A percentile compares a stretch with the other conserved stretches of the same genome.
Conservation (phyloP, 345 rosid species). For the Trapa incisa region DNA sequence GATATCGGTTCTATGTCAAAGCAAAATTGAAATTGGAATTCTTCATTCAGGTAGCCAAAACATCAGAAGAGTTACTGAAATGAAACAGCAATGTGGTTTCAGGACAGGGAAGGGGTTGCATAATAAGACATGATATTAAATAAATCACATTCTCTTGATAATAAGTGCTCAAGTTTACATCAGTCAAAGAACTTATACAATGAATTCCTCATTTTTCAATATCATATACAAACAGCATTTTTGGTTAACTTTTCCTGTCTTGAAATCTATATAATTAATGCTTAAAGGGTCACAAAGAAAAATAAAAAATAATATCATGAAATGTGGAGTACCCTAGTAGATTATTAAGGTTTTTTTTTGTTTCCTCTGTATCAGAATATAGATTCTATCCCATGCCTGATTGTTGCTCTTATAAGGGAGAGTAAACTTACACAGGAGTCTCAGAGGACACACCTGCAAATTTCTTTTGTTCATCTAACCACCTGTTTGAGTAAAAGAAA, state of each 20-base stretch:
- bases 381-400: neutral
- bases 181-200: neutral
- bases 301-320: neutral
- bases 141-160: neutral
- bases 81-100: neutral
- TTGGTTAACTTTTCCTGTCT: neutral
- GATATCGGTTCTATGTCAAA: neutral
- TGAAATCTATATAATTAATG: neutral
- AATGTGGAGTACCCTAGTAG: neutral
- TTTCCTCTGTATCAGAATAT: neutral
- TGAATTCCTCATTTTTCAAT: neutral
- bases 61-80: neutral
- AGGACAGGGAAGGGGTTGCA: neutral
- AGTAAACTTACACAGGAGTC: constrained; percentile 71
- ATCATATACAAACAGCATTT: neutral
- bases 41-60: neutral
- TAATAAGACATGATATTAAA: neutral
- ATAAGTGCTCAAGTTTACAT: neutral
- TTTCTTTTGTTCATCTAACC: constrained; percentile 85
- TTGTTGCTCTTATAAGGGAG: neutral
- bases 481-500: constrained; percentile 27
- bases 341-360: neutral
- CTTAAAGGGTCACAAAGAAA: neutral
- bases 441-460: constrained; percentile 62
- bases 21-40: neutral